Base-by-base conservation (phyloP, 331 rosid species). In the Malus hybrid region DNA sequence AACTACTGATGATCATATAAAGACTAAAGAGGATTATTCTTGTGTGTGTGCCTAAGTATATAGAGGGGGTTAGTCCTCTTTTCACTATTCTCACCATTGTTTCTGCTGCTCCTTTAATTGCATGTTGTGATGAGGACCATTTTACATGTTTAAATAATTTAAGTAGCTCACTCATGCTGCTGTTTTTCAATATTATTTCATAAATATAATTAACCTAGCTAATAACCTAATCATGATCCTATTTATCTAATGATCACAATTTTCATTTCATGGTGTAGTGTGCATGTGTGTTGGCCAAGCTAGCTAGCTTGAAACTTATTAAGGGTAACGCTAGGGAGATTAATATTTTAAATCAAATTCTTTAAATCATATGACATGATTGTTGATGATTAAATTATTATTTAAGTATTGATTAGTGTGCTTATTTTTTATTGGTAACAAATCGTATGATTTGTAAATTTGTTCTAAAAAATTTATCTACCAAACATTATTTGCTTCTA, bases 41-140 rank as follows among this genome's bases (percentile, higher is more conserved):
- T 82, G 82, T 85, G 83, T 72, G 20, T 62, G 66, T 14, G 66
- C n/a, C 39, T 28, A 87, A 79, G 55, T 84, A 84, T 84, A 86
- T 64, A 16, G 19, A 30, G 44, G 78, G 86, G 74, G 66, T 82
- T 66, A 89, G 81, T 80, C 77, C 82, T 73, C 84, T 76, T 83
- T 83, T 81, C 61, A 69, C 77, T 87, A 87, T 79, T 64, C 79
- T 70, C 34, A 63, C 73, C 76, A 10, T 68, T 57, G n/a, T 48
- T 74, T 71, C 29, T 55, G 63, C 72, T 74, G 28, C 56, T 29
- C 20, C 70, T 34, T 66, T 66, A 66, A 33, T 66, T 66, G 70
- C 70, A 66, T 66, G 52, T 34, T 66, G 52, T 80, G 84, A 66
- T 76, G 33, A 76, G 84, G 85, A 83, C 88, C 88, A 88, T 89